Conservation (phyloP, 2,329 filamentous ascomycete genomes). For the Cordyceps militaris region DNA sequence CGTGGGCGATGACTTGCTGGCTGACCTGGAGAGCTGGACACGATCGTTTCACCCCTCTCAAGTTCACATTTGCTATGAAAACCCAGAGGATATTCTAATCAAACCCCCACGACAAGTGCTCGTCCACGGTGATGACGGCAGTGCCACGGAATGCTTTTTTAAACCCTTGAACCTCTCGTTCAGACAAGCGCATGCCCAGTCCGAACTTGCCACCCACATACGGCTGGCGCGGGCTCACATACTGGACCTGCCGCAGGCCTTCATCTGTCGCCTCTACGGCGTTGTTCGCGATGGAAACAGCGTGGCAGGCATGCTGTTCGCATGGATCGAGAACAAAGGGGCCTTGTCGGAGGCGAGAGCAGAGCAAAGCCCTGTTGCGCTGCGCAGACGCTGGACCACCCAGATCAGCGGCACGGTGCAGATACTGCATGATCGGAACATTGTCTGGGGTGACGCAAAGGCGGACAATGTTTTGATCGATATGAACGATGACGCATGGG, state of each 20-base stretch:
- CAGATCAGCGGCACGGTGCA: constrained; percentile 17
- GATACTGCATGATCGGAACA: constrained; percentile 17
- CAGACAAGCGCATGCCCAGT: constrained; percentile 9
- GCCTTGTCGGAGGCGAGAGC: neutral
- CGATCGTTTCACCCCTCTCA: neutral
- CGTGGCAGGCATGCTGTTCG: neutral
- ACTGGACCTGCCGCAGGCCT: constrained; percentile 1
- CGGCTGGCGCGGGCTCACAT: constrained; percentile 6
- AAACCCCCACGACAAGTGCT: constrained; percentile 8
- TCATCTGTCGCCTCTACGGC: constrained; percentile 11
- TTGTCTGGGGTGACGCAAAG: constrained; percentile 26
- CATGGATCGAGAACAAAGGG: neutral
- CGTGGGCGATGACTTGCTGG: neutral
- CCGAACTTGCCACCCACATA: constrained; percentile 3
- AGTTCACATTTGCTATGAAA: constrained; percentile 5
- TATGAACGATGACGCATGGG: constrained; percentile 22
- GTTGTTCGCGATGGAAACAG: constrained; percentile 4
- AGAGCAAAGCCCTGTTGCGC: neutral
- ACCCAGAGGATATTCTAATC: constrained; percentile 6
- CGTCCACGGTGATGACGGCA: neutral
- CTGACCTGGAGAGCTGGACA: neutral
- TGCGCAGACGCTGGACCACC: neutral
- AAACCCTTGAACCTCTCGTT: neutral
- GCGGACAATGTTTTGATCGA: constrained; percentile 25
- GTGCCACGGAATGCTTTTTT: neutral